A percentile compares a stretch with the other conserved stretches of the same genome.
phyloP scores from a whole-genome alignment of 2,329 filamentous ascomycete species.

The Paraphoma chrysanthemicola region DNA sequence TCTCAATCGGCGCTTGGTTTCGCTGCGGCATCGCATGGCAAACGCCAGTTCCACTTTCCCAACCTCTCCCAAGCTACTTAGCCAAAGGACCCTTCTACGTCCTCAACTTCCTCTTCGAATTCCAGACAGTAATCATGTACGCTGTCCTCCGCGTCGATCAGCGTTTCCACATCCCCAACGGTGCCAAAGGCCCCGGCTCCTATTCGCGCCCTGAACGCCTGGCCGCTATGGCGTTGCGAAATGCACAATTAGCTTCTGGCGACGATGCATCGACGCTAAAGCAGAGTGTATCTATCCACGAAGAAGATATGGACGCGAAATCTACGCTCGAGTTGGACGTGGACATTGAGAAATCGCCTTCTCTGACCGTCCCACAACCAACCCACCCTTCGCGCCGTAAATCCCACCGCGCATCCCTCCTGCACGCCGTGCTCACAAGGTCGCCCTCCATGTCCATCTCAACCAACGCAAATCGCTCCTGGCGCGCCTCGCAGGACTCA shows the following conservation, averaged over 20 bases:
- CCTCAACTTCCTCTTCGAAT: slow-evolving; percentile 79
- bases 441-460: not conserved
- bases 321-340: slow-evolving; percentile 1
- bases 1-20: slow-evolving; percentile 74
- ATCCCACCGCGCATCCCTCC: slow-evolving; percentile 9
- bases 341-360: slow-evolving; percentile 1
- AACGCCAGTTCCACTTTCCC: slow-evolving; percentile 54
- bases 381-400: slow-evolving; percentile 6
- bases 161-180: slow-evolving; percentile 77
- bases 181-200: slow-evolving; percentile 60
- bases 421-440: not conserved
- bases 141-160: slow-evolving; percentile 73
- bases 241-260: slow-evolving; percentile 15
- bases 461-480: slow-evolving; percentile 17
- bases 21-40: slow-evolving; percentile 67
- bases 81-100: slow-evolving; percentile 77
- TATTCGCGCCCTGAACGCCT: slow-evolving; percentile 18
- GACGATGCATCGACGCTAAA: not conserved
- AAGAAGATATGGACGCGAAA: slow-evolving; percentile 4
- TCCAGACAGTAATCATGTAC: slow-evolving; percentile 73
- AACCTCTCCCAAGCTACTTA: slow-evolving; percentile 72
- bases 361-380: not conserved
- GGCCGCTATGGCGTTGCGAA: slow-evolving; percentile 25
- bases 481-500: slow-evolving; percentile 28
- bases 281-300: not conserved